These are phyloP conservation scores for Leccinellum albellum DNA, from an alignment of 768 basidiomycete genomes.

Conservation along the genomic window DNA sequence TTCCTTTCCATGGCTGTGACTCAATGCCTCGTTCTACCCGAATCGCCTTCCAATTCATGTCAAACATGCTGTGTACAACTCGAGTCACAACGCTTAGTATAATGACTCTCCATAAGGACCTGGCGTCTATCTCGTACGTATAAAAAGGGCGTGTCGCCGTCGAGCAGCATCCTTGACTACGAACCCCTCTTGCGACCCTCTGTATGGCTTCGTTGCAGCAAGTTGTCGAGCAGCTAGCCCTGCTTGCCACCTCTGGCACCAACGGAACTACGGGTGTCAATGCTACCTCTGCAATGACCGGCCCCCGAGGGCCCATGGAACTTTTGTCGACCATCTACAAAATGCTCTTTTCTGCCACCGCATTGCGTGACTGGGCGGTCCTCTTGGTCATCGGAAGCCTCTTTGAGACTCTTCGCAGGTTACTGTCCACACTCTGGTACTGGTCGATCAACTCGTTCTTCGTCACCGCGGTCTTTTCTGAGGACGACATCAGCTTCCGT, in stretches of 20 bases:
- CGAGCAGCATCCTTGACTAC: background rate
- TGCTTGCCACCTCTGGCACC: slow-evolving; percentile 18
- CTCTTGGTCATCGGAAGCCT: slow-evolving; percentile 59
- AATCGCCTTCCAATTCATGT: background rate
- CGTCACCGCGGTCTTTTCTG: slow-evolving; percentile 59
- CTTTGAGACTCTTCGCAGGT: slow-evolving; percentile 55
- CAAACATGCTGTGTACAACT: slow-evolving; percentile 5
- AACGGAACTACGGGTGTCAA: slow-evolving; percentile 13
- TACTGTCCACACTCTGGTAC: slow-evolving; percentile 40
- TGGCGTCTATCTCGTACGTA: slow-evolving; percentile 1
- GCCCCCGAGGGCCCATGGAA: slow-evolving; percentile 18
- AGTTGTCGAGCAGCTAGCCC: slow-evolving; percentile 27
- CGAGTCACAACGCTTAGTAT: slow-evolving; percentile 5
- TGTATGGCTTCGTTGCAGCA: slow-evolving; percentile 28
- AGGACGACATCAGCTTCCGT: slow-evolving; percentile 57
- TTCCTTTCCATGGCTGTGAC: background rate
- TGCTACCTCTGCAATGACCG: slow-evolving; percentile 7
- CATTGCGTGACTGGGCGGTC: slow-evolving; percentile 60
- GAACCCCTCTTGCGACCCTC: background rate
- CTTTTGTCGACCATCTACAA: slow-evolving; percentile 36
- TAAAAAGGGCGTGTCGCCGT: slow-evolving; percentile 3
- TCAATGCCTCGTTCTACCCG: background rate
- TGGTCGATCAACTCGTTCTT: slow-evolving; percentile 50
- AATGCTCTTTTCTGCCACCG: slow-evolving; percentile 50
- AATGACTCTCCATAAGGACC: background rate